Conservation (phyloP, 768 basidiomycete species). For the Cyclocybe aegerita region DNA sequence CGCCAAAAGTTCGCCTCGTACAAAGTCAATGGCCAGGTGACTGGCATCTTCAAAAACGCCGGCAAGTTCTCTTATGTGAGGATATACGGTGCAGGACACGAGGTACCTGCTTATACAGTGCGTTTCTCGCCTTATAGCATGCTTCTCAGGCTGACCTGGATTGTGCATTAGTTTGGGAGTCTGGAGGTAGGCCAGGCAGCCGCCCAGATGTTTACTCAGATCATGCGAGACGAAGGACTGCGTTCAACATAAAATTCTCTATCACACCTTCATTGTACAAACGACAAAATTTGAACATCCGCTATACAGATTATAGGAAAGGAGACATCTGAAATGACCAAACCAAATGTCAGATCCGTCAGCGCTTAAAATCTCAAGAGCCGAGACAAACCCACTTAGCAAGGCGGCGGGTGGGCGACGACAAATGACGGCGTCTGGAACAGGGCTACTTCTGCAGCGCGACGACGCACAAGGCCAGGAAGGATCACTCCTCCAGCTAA, state of each 20-base stretch:
- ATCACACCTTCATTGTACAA: too few relatives aligned
- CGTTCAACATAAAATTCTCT: conserved; percentile 2
- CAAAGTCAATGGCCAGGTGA: conserved; percentile 46
- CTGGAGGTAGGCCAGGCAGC: conserved; percentile 39
- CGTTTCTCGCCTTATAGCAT: not conserved
- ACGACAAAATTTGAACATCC: too few relatives aligned
- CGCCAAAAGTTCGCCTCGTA: conserved; percentile 44
- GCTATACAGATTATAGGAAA: too few relatives aligned
- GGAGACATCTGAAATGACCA: too few relatives aligned
- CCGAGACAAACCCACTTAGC: not conserved
- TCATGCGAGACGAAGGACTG: conserved; percentile 32
- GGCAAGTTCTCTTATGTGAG: conserved; percentile 57
- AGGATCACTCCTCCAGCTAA: conserved; percentile 23
- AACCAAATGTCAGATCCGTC: too few relatives aligned
- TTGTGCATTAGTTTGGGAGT: conserved; percentile 25
- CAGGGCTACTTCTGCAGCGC: conserved; percentile 23
- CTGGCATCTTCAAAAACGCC: conserved; percentile 60
- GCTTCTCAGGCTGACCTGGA: not conserved
- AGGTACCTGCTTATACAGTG: conserved; percentile 47
- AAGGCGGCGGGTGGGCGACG: conserved; percentile 21
- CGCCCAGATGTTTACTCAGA: conserved; percentile 42
- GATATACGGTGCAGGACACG: conserved; percentile 47
- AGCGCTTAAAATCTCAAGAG: too few relatives aligned
- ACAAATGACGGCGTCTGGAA: conserved; percentile 27
- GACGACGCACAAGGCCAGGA: conserved; percentile 21